Base-by-base conservation (phyloP, 805 yeast genomes). In the Torulaspora quercuum region DNA sequence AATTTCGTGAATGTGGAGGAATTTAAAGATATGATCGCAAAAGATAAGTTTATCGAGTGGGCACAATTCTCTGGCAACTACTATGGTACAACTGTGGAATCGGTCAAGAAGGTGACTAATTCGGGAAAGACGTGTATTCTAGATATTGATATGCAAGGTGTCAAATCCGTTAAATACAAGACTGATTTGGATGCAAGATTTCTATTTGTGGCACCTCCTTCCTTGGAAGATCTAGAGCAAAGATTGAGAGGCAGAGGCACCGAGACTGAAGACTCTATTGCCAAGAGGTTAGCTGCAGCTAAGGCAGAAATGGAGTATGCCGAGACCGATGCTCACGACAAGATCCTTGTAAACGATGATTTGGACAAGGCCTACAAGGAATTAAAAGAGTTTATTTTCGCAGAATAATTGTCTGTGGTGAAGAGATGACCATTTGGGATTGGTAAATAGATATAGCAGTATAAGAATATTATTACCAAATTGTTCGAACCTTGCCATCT, bases 141-240 rank as follows among this genome's bases (percentile, higher is more conserved):
- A 59, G 99, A 92, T 65, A 92, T 92, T 49, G 99, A 92, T 74
- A 89, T 90, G 97, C 97, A 92, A 69, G 99, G 99, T 49, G 98
- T 92, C 54, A 82, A 84, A 67, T 73, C 87, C 16, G 96, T 92
- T 48, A 92, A 92, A 68, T 37, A 22, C 18, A 67, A 76, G 37
- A 77, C 95, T 11, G 76, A 76, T 49, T 72, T 92, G 53, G 78
- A 85, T 52, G 96, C 98, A 18, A 75, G 89, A 61, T 92, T 62
- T 63, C 67, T 92, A 50, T 92, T 92, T 58, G 63, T 92, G 44
- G 82, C 95, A 25, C 99, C 99, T 21, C 98, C 99, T 19, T 81
- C 92, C 12, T 67, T 88, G 48, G 95, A 86, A 36, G 77, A 72
- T 37, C 75, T 92, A 54, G 76, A 76, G 57, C 62, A 67, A 43